These are phyloP conservation scores for Triticum turgidum DNA, from an alignment of 176 grass and related monocot species.

Conservation along the genomic window DNA sequence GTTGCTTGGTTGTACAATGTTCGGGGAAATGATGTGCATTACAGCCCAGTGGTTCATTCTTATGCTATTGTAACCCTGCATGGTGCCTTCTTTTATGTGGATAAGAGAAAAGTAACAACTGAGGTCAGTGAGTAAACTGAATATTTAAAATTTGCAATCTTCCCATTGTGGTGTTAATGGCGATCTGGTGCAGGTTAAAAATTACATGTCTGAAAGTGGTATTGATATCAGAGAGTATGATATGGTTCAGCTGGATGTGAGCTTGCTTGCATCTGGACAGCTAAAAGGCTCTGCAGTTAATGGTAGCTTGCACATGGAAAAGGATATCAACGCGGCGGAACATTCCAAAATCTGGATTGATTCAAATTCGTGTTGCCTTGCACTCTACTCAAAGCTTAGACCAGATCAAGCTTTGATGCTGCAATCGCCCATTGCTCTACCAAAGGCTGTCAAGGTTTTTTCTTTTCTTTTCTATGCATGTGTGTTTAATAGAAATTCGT, in stretches of 20 bases:
- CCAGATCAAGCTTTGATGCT: slow-evolving; percentile 58
- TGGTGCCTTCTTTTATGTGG: slow-evolving; percentile 90
- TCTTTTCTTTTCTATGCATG: slow-evolving; percentile 9
- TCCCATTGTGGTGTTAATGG: background rate
- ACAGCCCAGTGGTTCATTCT: slow-evolving; percentile 90
- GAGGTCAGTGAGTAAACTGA: slow-evolving; percentile 58
- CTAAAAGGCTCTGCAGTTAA: slow-evolving; percentile 33
- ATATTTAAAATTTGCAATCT: background rate
- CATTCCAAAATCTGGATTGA: slow-evolving; percentile 79
- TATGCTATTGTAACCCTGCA: slow-evolving; percentile 84
- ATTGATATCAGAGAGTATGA: slow-evolving; percentile 82
- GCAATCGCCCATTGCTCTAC: slow-evolving; percentile 92
- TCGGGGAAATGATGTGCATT: slow-evolving; percentile 89
- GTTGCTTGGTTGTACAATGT: slow-evolving; percentile 97
- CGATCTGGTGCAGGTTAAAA: slow-evolving; percentile 48
- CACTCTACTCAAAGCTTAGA: slow-evolving; percentile 68
- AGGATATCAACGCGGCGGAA: slow-evolving; percentile 22
- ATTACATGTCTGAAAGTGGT: slow-evolving; percentile 69
- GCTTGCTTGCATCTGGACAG: slow-evolving; percentile 76
- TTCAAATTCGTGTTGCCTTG: slow-evolving; percentile 74
- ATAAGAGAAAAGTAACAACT: slow-evolving; percentile 77
- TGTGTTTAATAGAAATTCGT: background rate
- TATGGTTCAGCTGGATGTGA: slow-evolving; percentile 64
- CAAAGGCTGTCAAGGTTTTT: slow-evolving; percentile 94
- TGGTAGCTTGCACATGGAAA: slow-evolving; percentile 32